Percentiles rank a stretch among this genome's conserved stretches.
Evolutionary conservation across 192 early-diverging fungal species (phyloP).

Genomic region (Podila epigama): DNA sequence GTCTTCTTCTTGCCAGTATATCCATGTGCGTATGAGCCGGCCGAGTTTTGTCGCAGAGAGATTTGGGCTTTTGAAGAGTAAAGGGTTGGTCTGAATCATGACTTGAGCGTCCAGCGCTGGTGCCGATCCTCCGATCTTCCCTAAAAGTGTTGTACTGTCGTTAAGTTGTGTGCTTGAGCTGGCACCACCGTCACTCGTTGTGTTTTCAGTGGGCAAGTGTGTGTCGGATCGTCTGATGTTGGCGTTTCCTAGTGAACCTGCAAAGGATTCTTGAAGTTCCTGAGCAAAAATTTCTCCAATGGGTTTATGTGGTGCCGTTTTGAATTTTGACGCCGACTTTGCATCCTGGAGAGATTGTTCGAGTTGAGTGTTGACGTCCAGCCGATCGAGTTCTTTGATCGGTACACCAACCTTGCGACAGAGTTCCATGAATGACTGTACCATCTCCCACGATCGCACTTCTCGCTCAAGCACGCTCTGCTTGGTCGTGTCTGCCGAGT

Average conservation of each 20-base stretch:
- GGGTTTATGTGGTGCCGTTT: slow-evolving; percentile 11
- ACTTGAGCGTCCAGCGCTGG: slow-evolving; percentile 32
- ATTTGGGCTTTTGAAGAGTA: slow-evolving; percentile 75
- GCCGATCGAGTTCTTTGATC: slow-evolving; percentile 13
- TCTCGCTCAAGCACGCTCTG: slow-evolving; percentile 16
- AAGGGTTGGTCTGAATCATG: slow-evolving; percentile 74
- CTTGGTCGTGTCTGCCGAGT: neutral
- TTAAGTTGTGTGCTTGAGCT: neutral
- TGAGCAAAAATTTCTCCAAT: slow-evolving; percentile 28
- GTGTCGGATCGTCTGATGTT: neutral
- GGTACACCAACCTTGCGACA: slow-evolving; percentile 35
- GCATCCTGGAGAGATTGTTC: slow-evolving; percentile 11
- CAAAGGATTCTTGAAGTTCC: slow-evolving; percentile 38
- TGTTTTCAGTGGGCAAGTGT: neutral
- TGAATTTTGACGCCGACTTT: neutral
- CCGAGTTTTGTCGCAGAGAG: slow-evolving; percentile 10
- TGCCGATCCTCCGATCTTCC: slow-evolving; percentile 28
- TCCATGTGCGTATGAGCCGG: slow-evolving; percentile 33
- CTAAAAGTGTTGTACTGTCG: slow-evolving; percentile 6
- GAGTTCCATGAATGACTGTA: slow-evolving; percentile 37
- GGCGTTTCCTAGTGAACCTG: slow-evolving; percentile 17
- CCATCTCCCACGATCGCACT: slow-evolving; percentile 40
- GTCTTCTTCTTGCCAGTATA: slow-evolving; percentile 46
- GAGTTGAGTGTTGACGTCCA: slow-evolving; percentile 13
- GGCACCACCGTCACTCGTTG: neutral